These are phyloP conservation scores for Aphanocladium album DNA, from an alignment of 2,329 filamentous ascomycete species.

Conservation along the genomic window DNA sequence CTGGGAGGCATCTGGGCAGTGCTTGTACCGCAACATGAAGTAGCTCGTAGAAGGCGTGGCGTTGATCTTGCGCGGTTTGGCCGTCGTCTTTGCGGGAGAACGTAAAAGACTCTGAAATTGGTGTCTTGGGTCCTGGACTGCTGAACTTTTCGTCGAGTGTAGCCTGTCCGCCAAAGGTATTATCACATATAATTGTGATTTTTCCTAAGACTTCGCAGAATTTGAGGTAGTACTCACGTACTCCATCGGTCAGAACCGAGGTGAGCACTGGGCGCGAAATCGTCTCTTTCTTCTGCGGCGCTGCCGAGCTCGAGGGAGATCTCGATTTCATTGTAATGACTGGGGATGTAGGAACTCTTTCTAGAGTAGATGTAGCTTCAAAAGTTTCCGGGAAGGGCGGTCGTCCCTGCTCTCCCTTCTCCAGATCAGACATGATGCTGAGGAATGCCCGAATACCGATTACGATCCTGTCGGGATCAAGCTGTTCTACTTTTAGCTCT, in stretches of 20 bases:
- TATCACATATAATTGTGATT: constrained; percentile 93
- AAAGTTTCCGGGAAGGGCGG: constrained; percentile 81
- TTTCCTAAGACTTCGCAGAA: constrained; percentile 96
- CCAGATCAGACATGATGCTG: constrained; percentile 86
- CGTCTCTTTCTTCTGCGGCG: constrained; percentile 51
- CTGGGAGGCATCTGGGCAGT: constrained; percentile 85
- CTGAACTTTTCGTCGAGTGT: constrained; percentile 93
- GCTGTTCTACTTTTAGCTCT: constrained; percentile 80
- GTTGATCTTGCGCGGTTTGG: constrained; percentile 68
- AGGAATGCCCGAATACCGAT: constrained; percentile 93
- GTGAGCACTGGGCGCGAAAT: constrained; percentile 61
- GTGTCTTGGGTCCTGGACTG: constrained; percentile 83
- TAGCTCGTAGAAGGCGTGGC: constrained; percentile 92
- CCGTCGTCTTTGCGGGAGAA: constrained; percentile 81
- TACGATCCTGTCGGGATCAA: constrained; percentile 96
- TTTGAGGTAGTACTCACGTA: constrained; percentile 78
- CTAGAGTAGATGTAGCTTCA: constrained; percentile 33
- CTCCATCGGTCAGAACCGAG: constrained; percentile 64
- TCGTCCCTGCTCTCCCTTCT: constrained; percentile 69
- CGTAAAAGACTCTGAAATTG: constrained; percentile 89
- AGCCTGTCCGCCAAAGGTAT: constrained; percentile 93
- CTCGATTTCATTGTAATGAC: constrained; percentile 36
- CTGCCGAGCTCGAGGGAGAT: constrained; percentile 21
- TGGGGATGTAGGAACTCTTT: constrained; percentile 46
- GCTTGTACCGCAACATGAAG: constrained; percentile 94